These are phyloP conservation scores for Mycosarcoma mackinlayi DNA, from an alignment of 1,284 basidiomycete species.

Conservation along the genomic window DNA sequence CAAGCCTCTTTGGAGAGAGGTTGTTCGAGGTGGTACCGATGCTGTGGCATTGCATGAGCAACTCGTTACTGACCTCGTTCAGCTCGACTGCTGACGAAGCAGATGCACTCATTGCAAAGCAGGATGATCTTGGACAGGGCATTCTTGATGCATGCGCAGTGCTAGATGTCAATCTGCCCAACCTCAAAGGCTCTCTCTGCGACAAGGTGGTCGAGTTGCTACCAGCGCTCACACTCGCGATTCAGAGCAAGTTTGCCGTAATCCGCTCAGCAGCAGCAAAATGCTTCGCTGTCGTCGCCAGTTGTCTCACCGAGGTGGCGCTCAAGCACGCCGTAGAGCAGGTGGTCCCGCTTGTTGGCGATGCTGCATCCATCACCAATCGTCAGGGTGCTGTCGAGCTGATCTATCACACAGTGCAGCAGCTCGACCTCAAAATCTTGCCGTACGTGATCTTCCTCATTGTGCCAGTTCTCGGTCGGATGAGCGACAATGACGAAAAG, in stretches of 20 bases:
- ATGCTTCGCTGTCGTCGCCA: slow-evolving; percentile 87
- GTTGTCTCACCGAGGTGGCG: slow-evolving; percentile 83
- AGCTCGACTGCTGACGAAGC: slow-evolving; percentile 71
- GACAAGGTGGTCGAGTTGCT: slow-evolving; percentile 79
- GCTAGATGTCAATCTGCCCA: slow-evolving; percentile 82
- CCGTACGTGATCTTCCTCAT: slow-evolving; percentile 98
- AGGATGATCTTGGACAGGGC: slow-evolving; percentile 77
- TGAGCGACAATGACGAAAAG: slow-evolving; percentile 94
- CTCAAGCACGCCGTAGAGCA: slow-evolving; percentile 89
- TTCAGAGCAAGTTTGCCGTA: slow-evolving; percentile 86
- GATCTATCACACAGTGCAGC: slow-evolving; percentile 88
- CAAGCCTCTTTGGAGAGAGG: slow-evolving; percentile 78
- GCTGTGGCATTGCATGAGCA: slow-evolving; percentile 93
- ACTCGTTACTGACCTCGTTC: slow-evolving; percentile 79
- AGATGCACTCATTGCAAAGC: slow-evolving; percentile 27
- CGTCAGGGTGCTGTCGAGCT: slow-evolving; percentile 88
- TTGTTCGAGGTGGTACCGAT: slow-evolving; percentile 84
- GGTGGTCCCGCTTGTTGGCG: slow-evolving; percentile 85
- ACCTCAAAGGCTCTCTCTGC: slow-evolving; percentile 79
- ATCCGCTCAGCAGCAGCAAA: slow-evolving; percentile 87
- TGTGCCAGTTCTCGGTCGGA: slow-evolving; percentile 93
- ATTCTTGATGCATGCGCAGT: slow-evolving; percentile 93
- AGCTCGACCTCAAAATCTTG: slow-evolving; percentile 90
- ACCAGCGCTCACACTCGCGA: slow-evolving; percentile 79
- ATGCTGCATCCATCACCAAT: slow-evolving; percentile 80